phyloP scores from a whole-genome alignment of 768 basidiomycete species.

The Scleroderma citrinum region DNA sequence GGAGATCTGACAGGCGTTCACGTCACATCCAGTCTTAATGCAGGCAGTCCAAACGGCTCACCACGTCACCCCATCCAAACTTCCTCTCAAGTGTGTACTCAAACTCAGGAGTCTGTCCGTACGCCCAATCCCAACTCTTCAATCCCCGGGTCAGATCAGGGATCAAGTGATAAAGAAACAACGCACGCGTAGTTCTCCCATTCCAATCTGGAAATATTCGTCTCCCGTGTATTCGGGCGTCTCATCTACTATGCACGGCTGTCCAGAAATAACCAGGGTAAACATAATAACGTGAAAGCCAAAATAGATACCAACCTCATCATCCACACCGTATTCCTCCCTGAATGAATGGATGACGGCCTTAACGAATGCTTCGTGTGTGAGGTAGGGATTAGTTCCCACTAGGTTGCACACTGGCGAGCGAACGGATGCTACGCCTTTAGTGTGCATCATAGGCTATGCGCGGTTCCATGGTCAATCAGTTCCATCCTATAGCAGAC shows the following conservation, averaged over 20 bases:
- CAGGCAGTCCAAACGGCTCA: conserved; percentile 20
- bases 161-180: not conserved
- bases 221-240: conserved; percentile 38
- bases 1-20: not conserved
- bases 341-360: conserved; percentile 68
- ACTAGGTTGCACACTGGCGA: conserved; percentile 87
- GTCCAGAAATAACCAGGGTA: conserved; percentile 1
- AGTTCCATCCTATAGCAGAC: too few species aligned
- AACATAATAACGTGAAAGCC: not conserved
- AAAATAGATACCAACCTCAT: conserved; percentile 23
- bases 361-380: conserved; percentile 64
- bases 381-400: conserved; percentile 43
- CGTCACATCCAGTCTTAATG: not conserved
- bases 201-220: conserved; percentile 61
- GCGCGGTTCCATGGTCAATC: too few species aligned
- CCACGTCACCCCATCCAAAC: conserved; percentile 52
- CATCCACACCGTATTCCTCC: conserved; percentile 42
- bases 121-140: conserved; percentile 91
- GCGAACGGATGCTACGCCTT: conserved; percentile 85
- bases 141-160: not conserved
- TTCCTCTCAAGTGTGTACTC: conserved; percentile 45
- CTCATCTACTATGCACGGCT: conserved; percentile 44
- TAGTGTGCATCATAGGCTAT: conserved; percentile 78
- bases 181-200: conserved; percentile 67
- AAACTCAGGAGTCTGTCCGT: conserved; percentile 93